Base-by-base conservation (phyloP, 2,329 filamentous ascomycete species). In the Aureobasidium pullulans region DNA sequence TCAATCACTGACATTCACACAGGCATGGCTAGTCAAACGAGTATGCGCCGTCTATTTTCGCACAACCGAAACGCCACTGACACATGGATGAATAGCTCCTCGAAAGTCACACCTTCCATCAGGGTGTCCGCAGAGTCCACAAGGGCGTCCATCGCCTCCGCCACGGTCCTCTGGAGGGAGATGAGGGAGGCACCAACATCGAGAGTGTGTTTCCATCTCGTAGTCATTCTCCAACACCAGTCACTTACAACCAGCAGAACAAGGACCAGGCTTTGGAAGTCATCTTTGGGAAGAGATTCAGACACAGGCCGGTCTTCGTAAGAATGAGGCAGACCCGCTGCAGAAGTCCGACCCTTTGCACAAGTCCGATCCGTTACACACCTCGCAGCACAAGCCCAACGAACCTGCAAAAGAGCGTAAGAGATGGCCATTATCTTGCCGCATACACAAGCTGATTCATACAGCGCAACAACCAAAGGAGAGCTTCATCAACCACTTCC, bases 201-300 rank as follows among this genome's bases (percentile, higher is more conserved):
- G 77, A 80, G 58, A 64, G 71, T 72, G 52, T 34, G 54, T 48
- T n/a, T n/a, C n/a, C n/a, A n/a, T n/a, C n/a, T n/a, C n/a, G n/a
- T n/a, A n/a, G n/a, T n/a, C n/a, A n/a, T n/a, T 36, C 31, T 2
- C 16, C n/a, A 10, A 3, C 50, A 13, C 6, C 7, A 15, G 5
- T n/a, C 13, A 11, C 52, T 56, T n/a, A 56, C 10, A 46, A 1
- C 1, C 3, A 36, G 61, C 64, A 66, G 68, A 37, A 36, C 54
- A 50, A 31, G 70, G 72, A 56, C 65, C 62, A 62, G 69, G 62
- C 0, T 78, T 81, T 54, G 59, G 81, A 10, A 71, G 76, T 50
- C 77, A 82, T 60, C 84, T 81, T 66, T 71, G 73, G 32, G 77
- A 83, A 39, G 81, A 84, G 66, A 64, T 84, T 42, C 79, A 75